Conservation (phyloP, 2,329 filamentous ascomycete species). For the Penicillium sp. region DNA sequence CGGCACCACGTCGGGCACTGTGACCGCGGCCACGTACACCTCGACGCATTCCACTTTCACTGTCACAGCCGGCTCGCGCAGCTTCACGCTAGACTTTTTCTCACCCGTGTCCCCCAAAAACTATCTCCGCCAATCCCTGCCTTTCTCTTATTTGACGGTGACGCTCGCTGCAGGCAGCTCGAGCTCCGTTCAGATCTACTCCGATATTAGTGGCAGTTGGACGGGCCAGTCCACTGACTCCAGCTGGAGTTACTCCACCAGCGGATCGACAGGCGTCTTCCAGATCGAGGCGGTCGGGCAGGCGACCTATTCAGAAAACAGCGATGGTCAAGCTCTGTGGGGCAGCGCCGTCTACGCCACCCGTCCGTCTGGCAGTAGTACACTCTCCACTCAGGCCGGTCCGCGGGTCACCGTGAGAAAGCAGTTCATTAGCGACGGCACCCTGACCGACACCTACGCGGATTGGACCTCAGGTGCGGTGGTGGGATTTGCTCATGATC, state of each 20-base stretch:
- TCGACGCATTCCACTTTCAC: constrained; percentile 41
- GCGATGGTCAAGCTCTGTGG: constrained; percentile 37
- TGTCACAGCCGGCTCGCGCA: constrained; percentile 33
- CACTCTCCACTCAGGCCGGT: constrained; percentile 30
- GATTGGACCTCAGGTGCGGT: constrained; percentile 29
- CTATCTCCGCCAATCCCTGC: constrained; percentile 41
- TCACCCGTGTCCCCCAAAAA: constrained; percentile 43
- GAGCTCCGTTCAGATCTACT: constrained; percentile 38
- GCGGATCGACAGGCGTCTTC: constrained; percentile 30
- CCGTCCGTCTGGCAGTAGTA: constrained; percentile 23
- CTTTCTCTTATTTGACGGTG: constrained; percentile 44
- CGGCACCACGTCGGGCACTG: constrained; percentile 28
- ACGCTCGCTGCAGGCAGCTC: constrained; percentile 26
- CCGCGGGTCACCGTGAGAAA: constrained; percentile 23
- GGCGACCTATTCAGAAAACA: constrained; percentile 31
- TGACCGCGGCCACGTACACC: constrained; percentile 35
- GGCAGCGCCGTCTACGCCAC: constrained; percentile 41
- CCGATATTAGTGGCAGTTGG: constrained; percentile 43
- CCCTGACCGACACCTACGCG: constrained; percentile 21
- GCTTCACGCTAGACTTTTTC: constrained; percentile 42
- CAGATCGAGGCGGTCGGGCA: constrained; percentile 28
- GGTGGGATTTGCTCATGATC: constrained; percentile 37
- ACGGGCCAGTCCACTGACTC: constrained; percentile 32
- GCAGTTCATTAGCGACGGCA: constrained; percentile 33
- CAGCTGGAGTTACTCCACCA: constrained; percentile 22